Evolutionary conservation across 352 stramenopile genomes (phyloP), one percentile per base, ranked within the genome.

Genomic region (Lagenidium giganteum): DNA sequence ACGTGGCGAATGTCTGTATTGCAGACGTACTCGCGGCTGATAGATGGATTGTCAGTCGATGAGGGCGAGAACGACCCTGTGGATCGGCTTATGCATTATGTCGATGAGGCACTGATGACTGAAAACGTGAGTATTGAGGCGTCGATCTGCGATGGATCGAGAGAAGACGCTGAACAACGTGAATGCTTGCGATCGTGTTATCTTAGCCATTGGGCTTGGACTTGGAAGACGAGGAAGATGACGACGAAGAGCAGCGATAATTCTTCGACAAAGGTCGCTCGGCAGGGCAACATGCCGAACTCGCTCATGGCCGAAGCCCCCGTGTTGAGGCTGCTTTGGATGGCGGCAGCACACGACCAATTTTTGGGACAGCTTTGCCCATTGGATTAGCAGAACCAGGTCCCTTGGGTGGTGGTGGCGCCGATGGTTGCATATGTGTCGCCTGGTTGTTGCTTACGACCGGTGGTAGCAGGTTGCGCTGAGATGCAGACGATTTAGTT

Each of bases 311-410:
- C 17, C 27, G 9, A 24, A 4, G 17, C 22, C 17, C 18, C 34
- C 23, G 47, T 7, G 25, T 32, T 14, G 49, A 64, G 30, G 35
- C 31, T 3, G 54, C 29, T 53, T 64, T 73, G 17, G 66, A 60
- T 8, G 60, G 65, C 39, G 70, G 67, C 26, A 79, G 36, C 22
- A 83, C 51, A 23, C 70, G 65, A 14, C 70, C 70, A 20, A 83
- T 58, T 34, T 64, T 70, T 21, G 66, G 59, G 14, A 83, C 53
- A 12, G 65, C 65, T 0, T 54, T 49, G 30, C 47, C 59, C 33
- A 33, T n/a, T 47, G 33, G 16, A n/a, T 35, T 3, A 47, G 56
- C 26, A 67, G 40, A 25, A 38, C 24, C 55, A 21, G 13, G 29
- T 46, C 20, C 44, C 35, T 16, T 35, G 20, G 14, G 32, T 28